A percentile compares a stretch with the other conserved stretches of the same genome.
These are phyloP conservation scores for Pseudozyma tsukubaensis DNA, from an alignment of 1,284 basidiomycete species.

Conservation along the genomic window DNA sequence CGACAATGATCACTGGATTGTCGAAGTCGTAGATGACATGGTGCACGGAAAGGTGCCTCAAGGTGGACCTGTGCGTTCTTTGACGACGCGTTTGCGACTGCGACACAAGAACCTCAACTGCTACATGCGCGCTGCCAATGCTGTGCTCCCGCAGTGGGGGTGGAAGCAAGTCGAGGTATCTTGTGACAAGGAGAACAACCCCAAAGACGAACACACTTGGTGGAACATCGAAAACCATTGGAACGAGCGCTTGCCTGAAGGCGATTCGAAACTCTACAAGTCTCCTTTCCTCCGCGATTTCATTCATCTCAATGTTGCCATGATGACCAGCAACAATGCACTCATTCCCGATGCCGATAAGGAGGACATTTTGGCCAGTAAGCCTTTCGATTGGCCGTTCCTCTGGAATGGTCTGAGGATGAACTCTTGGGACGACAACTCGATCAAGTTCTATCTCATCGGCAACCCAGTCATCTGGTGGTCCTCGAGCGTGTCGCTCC, in stretches of 20 bases:
- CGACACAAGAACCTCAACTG: conserved; percentile 76
- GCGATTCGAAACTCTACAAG: conserved; percentile 82
- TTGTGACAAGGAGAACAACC: conserved; percentile 89
- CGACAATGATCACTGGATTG: conserved; percentile 87
- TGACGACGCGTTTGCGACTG: conserved; percentile 90
- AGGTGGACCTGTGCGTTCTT: conserved; percentile 80
- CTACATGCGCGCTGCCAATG: conserved; percentile 89
- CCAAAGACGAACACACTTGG: conserved; percentile 85
- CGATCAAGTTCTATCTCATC: conserved; percentile 92
- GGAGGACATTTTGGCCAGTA: conserved; percentile 93
- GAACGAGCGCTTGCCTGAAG: conserved; percentile 89
- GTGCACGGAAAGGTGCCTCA: conserved; percentile 72
- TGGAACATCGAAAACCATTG: conserved; percentile 99
- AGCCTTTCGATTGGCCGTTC: conserved; percentile 93
- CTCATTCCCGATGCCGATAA: conserved; percentile 97
- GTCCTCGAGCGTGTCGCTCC: conserved; percentile 79
- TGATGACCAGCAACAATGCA: conserved; percentile 99
- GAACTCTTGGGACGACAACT: conserved; percentile 93
- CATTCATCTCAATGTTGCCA: conserved; percentile 97
- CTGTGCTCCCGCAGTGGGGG: conserved; percentile 93
- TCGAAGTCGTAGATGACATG: conserved; percentile 91
- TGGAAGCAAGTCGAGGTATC: conserved; percentile 98
- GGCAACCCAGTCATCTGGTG: conserved; percentile 95
- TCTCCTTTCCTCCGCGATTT: conserved; percentile 97
- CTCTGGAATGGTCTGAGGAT: conserved; percentile 85